Base-by-base conservation (phyloP, 441 rosid species). In the Rhodomyrtus psidioides region DNA sequence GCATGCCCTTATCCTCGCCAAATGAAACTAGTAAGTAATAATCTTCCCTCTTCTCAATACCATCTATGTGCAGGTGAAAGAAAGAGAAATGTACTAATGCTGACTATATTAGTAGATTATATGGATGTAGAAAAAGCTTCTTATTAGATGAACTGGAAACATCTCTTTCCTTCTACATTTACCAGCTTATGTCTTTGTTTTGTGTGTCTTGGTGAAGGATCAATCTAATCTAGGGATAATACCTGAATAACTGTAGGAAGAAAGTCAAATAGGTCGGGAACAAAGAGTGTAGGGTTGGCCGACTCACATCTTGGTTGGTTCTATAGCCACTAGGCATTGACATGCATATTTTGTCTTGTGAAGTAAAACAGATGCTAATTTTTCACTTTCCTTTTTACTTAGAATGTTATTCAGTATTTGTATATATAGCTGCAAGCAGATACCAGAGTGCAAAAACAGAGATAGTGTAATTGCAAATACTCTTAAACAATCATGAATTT, bases 1-100 rank as follows among this genome's bases (percentile, higher is more conserved):
- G 92, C 96, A n/a, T 97, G 99, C 87, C 91, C 93, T 44, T 96
- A 94, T 91, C 99, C 99, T 83, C 93, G 99, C 54, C 96, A 91
- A 82, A 85, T 90, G 90, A 95, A 92, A 94, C 91, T 93, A 87
- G 99, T 97, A 89, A 93, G 99, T 87, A 42, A 65, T 9, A 24
- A 34, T 76, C 81, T 44, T 46, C 53, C 39, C 51, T 39, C 49
- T 70, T 70, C 79, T 34, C 16, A 21, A 34, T 70, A 19, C 9
- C 49, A 65, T 19, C 46, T 21, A 9, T 70, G 79, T 2, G 9
- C 79, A 39, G 79, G 49, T 70, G 26, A 70, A 54, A 34, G 49
- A 70, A 70, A 70, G 49, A 10, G 8, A 70, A 70, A 9, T 70
- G n/a, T 70, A 10, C 46, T 39, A 39, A 0, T 34, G 79, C 79